Percentiles rank a stretch among this genome's conserved stretches.
Conservation (phyloP, 2,329 filamentous ascomycete genomes). For the Dryadomyces quercus-mongolicae region DNA sequence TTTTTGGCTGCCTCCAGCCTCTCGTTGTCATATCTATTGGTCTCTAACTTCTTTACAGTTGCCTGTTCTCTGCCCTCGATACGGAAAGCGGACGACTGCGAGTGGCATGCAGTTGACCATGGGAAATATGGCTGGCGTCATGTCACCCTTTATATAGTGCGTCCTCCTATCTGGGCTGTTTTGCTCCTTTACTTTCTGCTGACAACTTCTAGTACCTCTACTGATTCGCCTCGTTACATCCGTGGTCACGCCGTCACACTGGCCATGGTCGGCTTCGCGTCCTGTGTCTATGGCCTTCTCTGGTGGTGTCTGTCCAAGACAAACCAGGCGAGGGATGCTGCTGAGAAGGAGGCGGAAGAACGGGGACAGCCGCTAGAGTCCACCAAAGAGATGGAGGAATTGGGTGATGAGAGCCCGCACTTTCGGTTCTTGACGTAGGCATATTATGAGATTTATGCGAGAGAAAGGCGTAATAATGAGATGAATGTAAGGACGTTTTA, state of each 20-base stretch:
- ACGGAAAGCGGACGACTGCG: slow-evolving; percentile 52
- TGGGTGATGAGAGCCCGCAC: slow-evolving; percentile 39
- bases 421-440: slow-evolving; percentile 29
- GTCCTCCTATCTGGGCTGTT: slow-evolving; percentile 4
- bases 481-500: not conserved
- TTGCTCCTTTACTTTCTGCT: not conserved
- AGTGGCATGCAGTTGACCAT: slow-evolving; percentile 11
- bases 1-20: not conserved
- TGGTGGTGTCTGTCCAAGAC: slow-evolving; percentile 37
- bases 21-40: not conserved
- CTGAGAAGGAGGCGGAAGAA: slow-evolving; percentile 25
- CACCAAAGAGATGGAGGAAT: slow-evolving; percentile 33
- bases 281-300: slow-evolving; percentile 38
- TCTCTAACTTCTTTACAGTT: slow-evolving; percentile 27
- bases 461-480: not conserved
- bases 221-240: slow-evolving; percentile 44
- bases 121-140: slow-evolving; percentile 18
- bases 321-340: slow-evolving; percentile 33
- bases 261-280: slow-evolving; percentile 42
- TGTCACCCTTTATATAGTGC: slow-evolving; percentile 55
- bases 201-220: slow-evolving; percentile 22
- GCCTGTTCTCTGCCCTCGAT: slow-evolving; percentile 58
- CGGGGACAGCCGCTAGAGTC: slow-evolving; percentile 21
- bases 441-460: not conserved
- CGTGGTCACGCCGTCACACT: slow-evolving; percentile 51